Evolutionary conservation across 306 rosid genomes (phyloP).

Genomic region (Fragaria nilgerrensis): DNA sequence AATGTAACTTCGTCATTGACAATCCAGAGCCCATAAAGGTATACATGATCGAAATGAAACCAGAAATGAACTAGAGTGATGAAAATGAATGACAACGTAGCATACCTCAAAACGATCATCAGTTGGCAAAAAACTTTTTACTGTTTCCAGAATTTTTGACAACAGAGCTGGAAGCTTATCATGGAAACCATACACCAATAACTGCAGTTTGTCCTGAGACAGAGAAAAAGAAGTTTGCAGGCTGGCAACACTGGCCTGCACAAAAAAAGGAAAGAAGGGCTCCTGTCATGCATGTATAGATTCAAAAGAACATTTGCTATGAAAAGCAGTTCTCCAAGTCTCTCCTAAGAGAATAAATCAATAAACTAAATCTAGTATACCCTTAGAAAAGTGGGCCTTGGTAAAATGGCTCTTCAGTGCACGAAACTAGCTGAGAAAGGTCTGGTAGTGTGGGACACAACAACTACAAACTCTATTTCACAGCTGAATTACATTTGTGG

Average conservation of each 20-base stretch:
- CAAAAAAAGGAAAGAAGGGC: constrained; percentile 9
- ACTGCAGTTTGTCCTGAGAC: constrained; percentile 69
- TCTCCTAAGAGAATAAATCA: neutral
- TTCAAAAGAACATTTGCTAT: neutral
- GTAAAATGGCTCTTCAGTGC: neutral
- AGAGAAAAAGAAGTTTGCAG: constrained; percentile 80
- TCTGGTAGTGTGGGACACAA: no score
- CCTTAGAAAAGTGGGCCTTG: neutral
- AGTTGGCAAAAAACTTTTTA: constrained; percentile 66
- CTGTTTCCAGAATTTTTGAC: constrained; percentile 55
- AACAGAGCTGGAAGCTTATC: constrained; percentile 78
- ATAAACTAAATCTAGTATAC: neutral
- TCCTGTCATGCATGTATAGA: neutral
- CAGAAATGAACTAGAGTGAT: neutral
- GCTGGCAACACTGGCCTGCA: constrained; percentile 90
- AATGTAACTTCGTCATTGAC: constrained; percentile 28
- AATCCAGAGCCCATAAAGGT: constrained; percentile 24
- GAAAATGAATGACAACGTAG: constrained; percentile 14
- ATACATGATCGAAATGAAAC: neutral
- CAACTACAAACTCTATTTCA: neutral
- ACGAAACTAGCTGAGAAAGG: neutral
- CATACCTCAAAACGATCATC: constrained; percentile 71
- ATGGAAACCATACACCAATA: constrained; percentile 81
- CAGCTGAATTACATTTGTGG: neutral
- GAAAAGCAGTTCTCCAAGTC: neutral